Base-by-base conservation (phyloP, 495 filamentous ascomycete species). In the Astrothelium macrocarpum region DNA sequence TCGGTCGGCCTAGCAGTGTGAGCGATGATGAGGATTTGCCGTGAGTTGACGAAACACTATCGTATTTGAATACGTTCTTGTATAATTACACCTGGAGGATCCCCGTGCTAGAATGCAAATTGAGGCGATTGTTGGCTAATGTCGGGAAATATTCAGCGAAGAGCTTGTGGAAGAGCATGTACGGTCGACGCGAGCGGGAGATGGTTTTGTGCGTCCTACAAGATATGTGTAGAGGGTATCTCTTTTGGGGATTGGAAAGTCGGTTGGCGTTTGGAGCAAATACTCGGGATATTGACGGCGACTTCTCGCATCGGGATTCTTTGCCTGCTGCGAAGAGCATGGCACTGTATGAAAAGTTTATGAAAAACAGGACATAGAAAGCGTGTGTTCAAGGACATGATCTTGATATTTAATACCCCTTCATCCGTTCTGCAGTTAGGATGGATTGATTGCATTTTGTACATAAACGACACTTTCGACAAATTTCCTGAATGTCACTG, bases 1-100 rank as follows among this genome's bases (percentile, higher is more conserved):
- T 56, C 25, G 25, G 49, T 16, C 49, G 49, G 9, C 31, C 67
- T 20, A 58, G 46, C 9, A 67, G 63, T 18, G 67, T 70, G 32
- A 65, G 61, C 28, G 66, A 70, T 32, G 49, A 56, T 5, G 49
- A 56, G 11, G 49, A 56, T 2, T 20, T 12, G n/a, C n/a, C n/a
- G n/a, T 56, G 25, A 56, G 25, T 25, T 20, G 7, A 14, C 29
- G 5, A 56, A 28, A 12, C n/a, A 29, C n/a, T 25, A 28, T 0
- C 49, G 49, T 10, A n/a, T 16, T 1, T 29, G 23, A 29, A 2
- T 11, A 56, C 49, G 7, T 28, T 5, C 16, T 56, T 56, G 49
- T 56, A 56, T 1, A 0, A 56, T 1, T 56, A 56, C 20, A 20
- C 9, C 11, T 29, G 49, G 16, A 56, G n/a, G n/a, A n/a, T n/a